Percentiles rank a stretch among this genome's conserved stretches.
Conservation (phyloP, 257 asterid genomes). For the Plantago major region DNA sequence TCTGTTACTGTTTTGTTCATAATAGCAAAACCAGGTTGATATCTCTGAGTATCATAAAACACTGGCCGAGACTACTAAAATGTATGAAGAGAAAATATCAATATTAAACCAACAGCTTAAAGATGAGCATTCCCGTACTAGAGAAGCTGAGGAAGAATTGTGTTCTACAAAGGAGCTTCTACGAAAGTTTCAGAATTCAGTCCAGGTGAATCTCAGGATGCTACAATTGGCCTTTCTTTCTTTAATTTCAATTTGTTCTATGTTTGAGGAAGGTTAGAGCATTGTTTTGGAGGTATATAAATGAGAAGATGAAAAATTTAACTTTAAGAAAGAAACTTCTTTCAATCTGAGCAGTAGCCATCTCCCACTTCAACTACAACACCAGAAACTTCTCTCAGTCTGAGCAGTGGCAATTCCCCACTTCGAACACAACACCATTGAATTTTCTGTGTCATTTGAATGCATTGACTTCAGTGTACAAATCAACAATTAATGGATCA, state of each 20-base stretch:
- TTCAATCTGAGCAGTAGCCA: too few species aligned
- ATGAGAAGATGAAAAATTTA: too few species aligned
- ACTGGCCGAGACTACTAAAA: conserved; percentile 67
- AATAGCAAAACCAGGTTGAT: conserved; percentile 56
- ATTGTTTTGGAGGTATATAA: too few species aligned
- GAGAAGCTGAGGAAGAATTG: conserved; percentile 50
- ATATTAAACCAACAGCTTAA: conserved; percentile 47
- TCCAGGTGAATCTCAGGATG: conserved; percentile 40
- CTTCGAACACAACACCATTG: too few species aligned
- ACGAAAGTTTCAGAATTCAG: conserved; percentile 39
- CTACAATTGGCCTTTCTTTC: conserved; percentile 4
- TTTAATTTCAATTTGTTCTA: conserved; percentile 2
- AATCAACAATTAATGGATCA: too few species aligned
- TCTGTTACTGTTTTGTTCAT: conserved; percentile 21
- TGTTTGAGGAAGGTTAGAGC: too few species aligned
- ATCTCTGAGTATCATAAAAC: conserved; percentile 49
- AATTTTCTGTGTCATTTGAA: too few species aligned
- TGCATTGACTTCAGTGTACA: too few species aligned
- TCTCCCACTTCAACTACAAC: too few species aligned
- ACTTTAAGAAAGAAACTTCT: too few species aligned
- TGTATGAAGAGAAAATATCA: conserved; percentile 65
- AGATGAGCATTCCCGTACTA: conserved; percentile 41
- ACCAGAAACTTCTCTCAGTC: too few species aligned
- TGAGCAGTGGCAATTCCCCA: too few species aligned
- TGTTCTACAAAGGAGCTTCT: conserved; percentile 32